phyloP scores from a whole-genome alignment of 2,329 filamentous ascomycete genomes.

The Pyrenophora teres region DNA sequence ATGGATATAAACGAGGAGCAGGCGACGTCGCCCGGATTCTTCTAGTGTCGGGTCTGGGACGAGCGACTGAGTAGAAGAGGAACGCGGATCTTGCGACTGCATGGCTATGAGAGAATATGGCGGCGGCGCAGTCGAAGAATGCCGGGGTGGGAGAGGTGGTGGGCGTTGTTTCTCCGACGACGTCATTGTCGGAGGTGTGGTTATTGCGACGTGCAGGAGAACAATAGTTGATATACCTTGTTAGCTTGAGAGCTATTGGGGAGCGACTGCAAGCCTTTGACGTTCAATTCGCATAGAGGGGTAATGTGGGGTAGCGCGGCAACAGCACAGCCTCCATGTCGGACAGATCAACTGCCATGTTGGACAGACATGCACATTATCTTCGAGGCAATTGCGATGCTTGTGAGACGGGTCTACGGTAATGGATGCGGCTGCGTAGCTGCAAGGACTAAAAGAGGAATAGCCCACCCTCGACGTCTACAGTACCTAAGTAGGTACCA shows the following conservation, averaged over 20 bases:
- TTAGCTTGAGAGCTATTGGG: background rate
- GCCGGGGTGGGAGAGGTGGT: slow-evolving; percentile 43
- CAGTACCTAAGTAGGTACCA: no score
- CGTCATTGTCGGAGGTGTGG: slow-evolving; percentile 20
- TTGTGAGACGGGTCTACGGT: no score
- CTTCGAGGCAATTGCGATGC: no score
- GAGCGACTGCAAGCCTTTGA: background rate
- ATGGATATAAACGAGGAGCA: slow-evolving; percentile 84
- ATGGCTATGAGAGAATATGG: slow-evolving; percentile 32
- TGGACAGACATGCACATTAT: no score
- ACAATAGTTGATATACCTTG: slow-evolving; percentile 8
- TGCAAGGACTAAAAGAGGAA: no score
- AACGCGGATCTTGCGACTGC: slow-evolving; percentile 49
- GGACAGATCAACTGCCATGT: no score
- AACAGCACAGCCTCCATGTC: background rate
- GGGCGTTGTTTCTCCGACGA: slow-evolving; percentile 22
- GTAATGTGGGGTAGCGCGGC: slow-evolving; percentile 2
- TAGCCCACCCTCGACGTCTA: no score
- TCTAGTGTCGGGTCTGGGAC: slow-evolving; percentile 42
- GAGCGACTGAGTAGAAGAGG: slow-evolving; percentile 54
- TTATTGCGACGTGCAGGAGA: background rate
- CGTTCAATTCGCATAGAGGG: background rate
- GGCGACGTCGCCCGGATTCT: slow-evolving; percentile 52
- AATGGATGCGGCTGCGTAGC: no score
- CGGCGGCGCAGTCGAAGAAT: slow-evolving; percentile 16